Evolutionary conservation across 2,329 filamentous ascomycete genomes (phyloP), one percentile per base, ranked within the genome.

Genomic region (Calonectria hongkongensis): DNA sequence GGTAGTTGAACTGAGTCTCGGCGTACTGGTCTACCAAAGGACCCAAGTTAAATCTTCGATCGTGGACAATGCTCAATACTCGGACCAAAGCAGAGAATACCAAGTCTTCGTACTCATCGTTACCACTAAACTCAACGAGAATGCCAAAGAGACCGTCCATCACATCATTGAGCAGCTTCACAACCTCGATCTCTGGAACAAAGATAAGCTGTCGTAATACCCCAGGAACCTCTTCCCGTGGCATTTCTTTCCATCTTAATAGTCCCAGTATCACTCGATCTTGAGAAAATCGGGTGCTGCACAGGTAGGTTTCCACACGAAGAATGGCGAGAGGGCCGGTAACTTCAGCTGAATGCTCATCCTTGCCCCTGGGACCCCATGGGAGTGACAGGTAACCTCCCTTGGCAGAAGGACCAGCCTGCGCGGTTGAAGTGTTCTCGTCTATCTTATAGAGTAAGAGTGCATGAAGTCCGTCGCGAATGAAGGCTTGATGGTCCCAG

Each of bases 161-260:
- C 1, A 98, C 95, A 79, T 98, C 94, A 74, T 91, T 94, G 9
- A 98, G 87, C 50, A 98, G 89, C 86, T 98, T 99, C 74, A 99
- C 97, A 41, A 99, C 94, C 84, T 99, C 97, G 69, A 98, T 98
- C 82, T 99, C 97, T 0, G 97, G 94, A 0, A 99, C 96, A 77
- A 98, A 98, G 25, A 96, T 92, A 62, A 98, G 91, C 76, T 96
- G 93, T 81, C 94, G 94, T 50, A 99, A 86, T 0, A 98, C 87
- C 28, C 92, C 89, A 0, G 94, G 88, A 1, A 98, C 88, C 43
- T 96, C 92, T 33, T 92, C 92, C 56, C 92, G 89, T 0, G 92
- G 88, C 48, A 93, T 89, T 15, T 96, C 93, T 80, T 92, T 95
- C 97, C 97, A 98, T 78, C 93, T 94, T 41, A 98, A 85, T 30